A percentile compares a stretch with the other conserved stretches of the same genome.
Conservation (phyloP, 345 rosid genomes). For the Lepidium aucheri region DNA sequence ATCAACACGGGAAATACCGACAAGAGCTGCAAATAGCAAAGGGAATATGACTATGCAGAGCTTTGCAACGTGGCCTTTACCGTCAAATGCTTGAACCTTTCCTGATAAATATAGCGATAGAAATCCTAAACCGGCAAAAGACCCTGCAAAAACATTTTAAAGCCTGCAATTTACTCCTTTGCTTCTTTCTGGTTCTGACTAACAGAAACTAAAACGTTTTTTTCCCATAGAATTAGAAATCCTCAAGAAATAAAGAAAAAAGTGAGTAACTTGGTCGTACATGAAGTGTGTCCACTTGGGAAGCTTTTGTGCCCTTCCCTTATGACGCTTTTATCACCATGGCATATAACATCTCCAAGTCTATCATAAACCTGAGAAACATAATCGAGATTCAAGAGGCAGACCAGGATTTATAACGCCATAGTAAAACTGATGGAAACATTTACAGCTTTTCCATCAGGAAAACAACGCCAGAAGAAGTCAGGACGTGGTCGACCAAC, state of each 20-base stretch:
- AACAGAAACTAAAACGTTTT: neutral
- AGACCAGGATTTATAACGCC: neutral
- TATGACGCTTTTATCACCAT: constrained; percentile 54
- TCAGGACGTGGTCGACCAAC: constrained; percentile 92
- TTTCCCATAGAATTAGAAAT: neutral
- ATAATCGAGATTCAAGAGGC: constrained; percentile 3
- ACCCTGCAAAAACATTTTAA: constrained; percentile 34
- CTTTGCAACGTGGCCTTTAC: constrained; percentile 64
- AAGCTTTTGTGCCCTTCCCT: constrained; percentile 91
- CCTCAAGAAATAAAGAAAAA: neutral
- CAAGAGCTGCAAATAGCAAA: constrained; percentile 53
- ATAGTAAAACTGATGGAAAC: constrained; percentile 9
- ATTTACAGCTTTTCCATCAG: constrained; percentile 76
- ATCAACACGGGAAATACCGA: constrained; percentile 74
- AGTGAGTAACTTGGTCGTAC: constrained; percentile 29
- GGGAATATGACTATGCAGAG: constrained; percentile 61
- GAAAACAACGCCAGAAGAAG: constrained; percentile 97
- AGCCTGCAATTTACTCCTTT: neutral
- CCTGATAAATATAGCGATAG: constrained; percentile 60
- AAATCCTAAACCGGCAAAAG: constrained; percentile 62
- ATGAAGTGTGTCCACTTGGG: constrained; percentile 88
- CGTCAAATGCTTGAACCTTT: constrained; percentile 59
- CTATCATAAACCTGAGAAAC: constrained; percentile 51
- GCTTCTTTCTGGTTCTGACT: neutral
- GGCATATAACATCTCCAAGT: constrained; percentile 66